phyloP scores from a whole-genome alignment of 768 basidiomycete species.

The Termitomyces sp. region DNA sequence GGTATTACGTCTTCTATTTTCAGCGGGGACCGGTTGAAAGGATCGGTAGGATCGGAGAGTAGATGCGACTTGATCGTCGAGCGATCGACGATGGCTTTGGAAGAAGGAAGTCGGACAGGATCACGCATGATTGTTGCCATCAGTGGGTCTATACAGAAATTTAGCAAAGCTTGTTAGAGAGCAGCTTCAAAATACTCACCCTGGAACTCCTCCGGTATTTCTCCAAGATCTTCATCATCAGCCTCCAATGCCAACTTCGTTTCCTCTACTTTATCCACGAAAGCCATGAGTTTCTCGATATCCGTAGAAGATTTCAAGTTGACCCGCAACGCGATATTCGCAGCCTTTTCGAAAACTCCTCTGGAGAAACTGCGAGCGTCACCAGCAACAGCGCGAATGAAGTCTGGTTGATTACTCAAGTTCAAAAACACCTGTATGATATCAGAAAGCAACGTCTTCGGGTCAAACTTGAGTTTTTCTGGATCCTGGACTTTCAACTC shows the following conservation, averaged over 20 bases:
- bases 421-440: constrained; percentile 90
- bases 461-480: constrained; percentile 87
- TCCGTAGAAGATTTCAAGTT: constrained; percentile 73
- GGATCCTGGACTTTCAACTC: constrained; percentile 81
- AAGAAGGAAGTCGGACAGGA: constrained; percentile 87
- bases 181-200: constrained; percentile 40
- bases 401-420: constrained; percentile 71
- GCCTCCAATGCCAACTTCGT: constrained; percentile 74
- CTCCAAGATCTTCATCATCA: constrained; percentile 81
- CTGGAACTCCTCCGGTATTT: constrained; percentile 92
- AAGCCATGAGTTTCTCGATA: constrained; percentile 58
- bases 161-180: not conserved
- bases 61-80: constrained; percentile 94
- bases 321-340: constrained; percentile 53
- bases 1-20: constrained; percentile 74
- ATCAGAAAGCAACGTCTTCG: constrained; percentile 74
- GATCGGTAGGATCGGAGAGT: constrained; percentile 86
- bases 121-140: constrained; percentile 94
- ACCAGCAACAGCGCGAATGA: constrained; percentile 82
- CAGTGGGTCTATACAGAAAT: constrained; percentile 58
- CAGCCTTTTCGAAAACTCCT: constrained; percentile 77
- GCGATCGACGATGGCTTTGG: constrained; percentile 72
- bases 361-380: constrained; percentile 91
- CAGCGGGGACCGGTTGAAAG: constrained; percentile 89
- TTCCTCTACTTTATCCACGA: constrained; percentile 82